Evolutionary conservation across 148 eudicot genomes (phyloP), one percentile per base, ranked within the genome.

Genomic region (Salicornia ramosissima): DNA sequence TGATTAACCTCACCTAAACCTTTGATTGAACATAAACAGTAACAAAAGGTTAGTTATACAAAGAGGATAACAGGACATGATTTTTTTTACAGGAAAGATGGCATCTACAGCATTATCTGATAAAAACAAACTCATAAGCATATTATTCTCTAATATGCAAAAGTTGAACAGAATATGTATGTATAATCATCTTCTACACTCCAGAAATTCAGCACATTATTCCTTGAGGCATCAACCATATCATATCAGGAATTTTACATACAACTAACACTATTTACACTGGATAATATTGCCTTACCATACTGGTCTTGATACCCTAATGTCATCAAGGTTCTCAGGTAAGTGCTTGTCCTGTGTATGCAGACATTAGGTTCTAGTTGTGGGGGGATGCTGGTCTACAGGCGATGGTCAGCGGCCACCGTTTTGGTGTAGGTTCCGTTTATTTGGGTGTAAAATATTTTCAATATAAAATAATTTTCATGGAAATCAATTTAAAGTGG

Each of bases 261-360:
- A 74, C 82, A 43, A 71, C 84, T n/a, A n/a, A 34, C 52, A 82
- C 7, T 75, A 80, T 72, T 60, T 85, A 18, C 86, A 85, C 74
- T 80, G 84, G n/a, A 60, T 68, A 19, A 78, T 82, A 51, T 50
- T 85, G 71, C 88, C 88, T 22, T 85, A 77, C 67, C 80, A 85
- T 64, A 85, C 88, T 4, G 88, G 88, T 49, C 66, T 85, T 4
- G 86, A 85, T 65, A 86, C 88, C 39, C 58, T 85, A 6, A 64
- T 60, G 42, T 73, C 65, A 0, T 85, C 88, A 1, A 80, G 33
- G 1, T 67, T 80, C 25, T 85, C 88, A 19, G 86, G 88, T 12
- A 86, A 82, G 72, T 85, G 88, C 64, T 36, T 58, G 60, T 75
- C 88, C 8, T 85, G 88, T 34, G 66, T 85, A 8, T 85, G 88